A percentile compares a stretch with the other conserved stretches of the same genome.
These are phyloP conservation scores for Fusarium nygamai DNA, from an alignment of 2,329 filamentous ascomycete species.

Conservation along the genomic window DNA sequence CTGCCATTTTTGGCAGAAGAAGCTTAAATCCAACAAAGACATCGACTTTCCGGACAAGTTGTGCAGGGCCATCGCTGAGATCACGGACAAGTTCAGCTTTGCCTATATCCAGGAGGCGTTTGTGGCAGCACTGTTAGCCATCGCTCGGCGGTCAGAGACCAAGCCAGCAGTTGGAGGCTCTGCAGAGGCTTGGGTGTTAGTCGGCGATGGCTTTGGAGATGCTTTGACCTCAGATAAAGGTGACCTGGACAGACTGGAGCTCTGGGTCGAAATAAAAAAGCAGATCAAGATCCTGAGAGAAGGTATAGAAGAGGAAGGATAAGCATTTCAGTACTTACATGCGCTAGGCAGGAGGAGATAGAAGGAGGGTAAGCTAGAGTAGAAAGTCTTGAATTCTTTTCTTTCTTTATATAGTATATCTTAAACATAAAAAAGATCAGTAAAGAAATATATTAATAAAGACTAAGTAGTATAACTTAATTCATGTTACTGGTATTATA, in stretches of 20 bases:
- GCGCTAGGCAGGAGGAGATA: neutral
- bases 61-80: neutral
- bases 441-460: too few relatives aligned
- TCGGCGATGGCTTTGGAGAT: rapidly evolving
- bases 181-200: neutral
- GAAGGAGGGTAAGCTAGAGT: too few relatives aligned
- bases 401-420: neutral
- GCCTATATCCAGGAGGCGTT: neutral
- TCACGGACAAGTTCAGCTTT: neutral
- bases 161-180: neutral
- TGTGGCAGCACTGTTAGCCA: neutral
- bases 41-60: neutral
- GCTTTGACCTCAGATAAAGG: rapidly evolving
- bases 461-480: too few relatives aligned
- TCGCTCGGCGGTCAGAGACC: neutral
- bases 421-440: too few relatives aligned
- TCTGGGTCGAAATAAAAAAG: neutral
- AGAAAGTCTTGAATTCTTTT: too few relatives aligned
- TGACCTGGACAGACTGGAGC: neutral
- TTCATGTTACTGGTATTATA: too few relatives aligned
- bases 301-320: neutral
- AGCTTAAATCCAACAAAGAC: rapidly evolving
- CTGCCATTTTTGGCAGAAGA: neutral
- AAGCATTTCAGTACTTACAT: neutral
- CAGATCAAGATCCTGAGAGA: neutral